Base-by-base conservation (phyloP, 768 basidiomycete species). In the Lactifluus volemus region DNA sequence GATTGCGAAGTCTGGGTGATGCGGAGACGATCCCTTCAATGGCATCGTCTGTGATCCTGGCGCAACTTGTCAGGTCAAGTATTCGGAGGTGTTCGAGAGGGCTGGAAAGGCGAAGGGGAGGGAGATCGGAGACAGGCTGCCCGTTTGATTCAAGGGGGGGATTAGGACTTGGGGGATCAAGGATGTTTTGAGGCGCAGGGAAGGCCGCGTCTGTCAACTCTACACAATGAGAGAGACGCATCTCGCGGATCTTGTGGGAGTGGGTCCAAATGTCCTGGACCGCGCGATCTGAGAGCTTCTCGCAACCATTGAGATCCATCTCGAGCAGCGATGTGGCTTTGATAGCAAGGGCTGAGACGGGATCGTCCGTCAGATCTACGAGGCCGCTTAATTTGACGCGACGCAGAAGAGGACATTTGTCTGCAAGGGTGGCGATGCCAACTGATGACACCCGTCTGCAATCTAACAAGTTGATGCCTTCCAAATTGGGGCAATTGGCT, bases 311-410 rank as follows among this genome's bases (percentile, higher is more conserved):
- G 68, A 99, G 84, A 73, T 99, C 97, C 66, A 98, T 84, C 73
- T 99, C 97, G 60, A 99, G 81, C 29, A 99, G 81, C 54, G 93
- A 79, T 0, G 91, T 88, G 69, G 92, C 95, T 5, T 79, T 79
- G 63, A 80, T 81, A 36, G 89, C 88, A 53, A 99, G 79, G 39
- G 84, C 80, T 36, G 85, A 81, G 67, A 99, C 78, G 30, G 93
- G 79, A 25, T 72, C 72, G 68, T 96, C 91, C 0, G 93, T 94
- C 61, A 98, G 74, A 25, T 77, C 76, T 59, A 82, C 83, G 48
- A 95, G 79, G 55, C 85, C 84, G 66, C 85, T 87, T 56, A 98
- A 79, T 73, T 98, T 98, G 72, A 98, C 89, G 63, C 97, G 82
- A 54, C 93, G 84, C 42, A 99, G 82, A 39, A 87, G 75, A 5